Evolutionary conservation across 108 stramenopile species (phyloP).

Genomic region (Phaeodactylum tricornutum): DNA sequence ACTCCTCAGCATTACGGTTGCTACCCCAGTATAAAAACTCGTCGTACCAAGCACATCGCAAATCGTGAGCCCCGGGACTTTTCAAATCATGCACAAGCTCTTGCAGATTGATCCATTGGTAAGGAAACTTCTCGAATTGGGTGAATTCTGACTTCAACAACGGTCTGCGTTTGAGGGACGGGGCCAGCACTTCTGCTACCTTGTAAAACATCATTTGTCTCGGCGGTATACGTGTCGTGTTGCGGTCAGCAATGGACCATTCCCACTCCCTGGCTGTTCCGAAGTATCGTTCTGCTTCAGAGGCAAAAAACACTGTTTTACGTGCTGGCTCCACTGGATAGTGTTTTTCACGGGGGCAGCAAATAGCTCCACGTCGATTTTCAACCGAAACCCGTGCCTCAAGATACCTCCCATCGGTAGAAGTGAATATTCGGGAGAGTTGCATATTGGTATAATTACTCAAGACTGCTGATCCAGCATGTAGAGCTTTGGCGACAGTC

Average conservation of each 20-base stretch:
- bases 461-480: conserved; percentile 25
- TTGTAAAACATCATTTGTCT: conserved; percentile 43
- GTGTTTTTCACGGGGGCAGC: not conserved
- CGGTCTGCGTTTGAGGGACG: conserved; percentile 18
- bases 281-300: not conserved
- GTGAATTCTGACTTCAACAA: conserved; percentile 23
- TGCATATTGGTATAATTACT: conserved; percentile 8
- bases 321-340: not conserved
- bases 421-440: not conserved
- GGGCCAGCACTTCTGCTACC: conserved; percentile 16
- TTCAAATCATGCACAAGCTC: conserved; percentile 49
- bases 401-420: not conserved
- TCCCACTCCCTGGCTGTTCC: conserved; percentile 10
- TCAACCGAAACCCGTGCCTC: not conserved
- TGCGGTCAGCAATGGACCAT: no score
- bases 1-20: conserved; percentile 7
- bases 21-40: conserved; percentile 63
- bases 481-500: conserved; percentile 40
- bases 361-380: not conserved
- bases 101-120: conserved; percentile 23
- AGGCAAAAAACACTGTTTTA: conserved; percentile 7
- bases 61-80: conserved; percentile 23
- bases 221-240: no score
- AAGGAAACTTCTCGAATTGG: conserved; percentile 32
- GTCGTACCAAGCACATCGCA: conserved; percentile 73